Evolutionary conservation across 2,329 filamentous ascomycete species (phyloP).

Genomic region (Fusarium protoensiforme): DNA sequence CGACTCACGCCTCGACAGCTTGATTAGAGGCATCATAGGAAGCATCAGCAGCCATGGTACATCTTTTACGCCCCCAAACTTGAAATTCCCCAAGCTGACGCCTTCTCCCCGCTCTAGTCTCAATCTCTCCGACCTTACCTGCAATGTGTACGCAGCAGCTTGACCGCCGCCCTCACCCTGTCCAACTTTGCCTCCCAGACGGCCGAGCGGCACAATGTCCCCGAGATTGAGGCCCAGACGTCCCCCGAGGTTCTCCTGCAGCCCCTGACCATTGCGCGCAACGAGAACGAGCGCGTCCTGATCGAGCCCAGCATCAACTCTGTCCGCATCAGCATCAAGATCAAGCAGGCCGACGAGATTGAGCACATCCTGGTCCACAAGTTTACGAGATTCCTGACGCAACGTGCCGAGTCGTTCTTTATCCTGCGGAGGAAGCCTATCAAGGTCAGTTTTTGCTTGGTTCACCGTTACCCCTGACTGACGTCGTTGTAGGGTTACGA

Average conservation of each 20-base stretch:
- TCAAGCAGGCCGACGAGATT: conserved; percentile 99
- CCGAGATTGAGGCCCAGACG: conserved; percentile 92
- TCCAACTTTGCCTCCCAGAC: conserved; percentile 98
- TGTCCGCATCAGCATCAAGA: conserved; percentile 96
- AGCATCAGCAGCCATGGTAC: conserved; percentile 35
- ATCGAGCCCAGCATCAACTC: conserved; percentile 98
- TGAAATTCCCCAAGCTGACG: conserved; percentile 29
- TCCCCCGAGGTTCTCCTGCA: conserved; percentile 95
- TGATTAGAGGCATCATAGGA: conserved; percentile 13
- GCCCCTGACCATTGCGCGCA: conserved; percentile 88
- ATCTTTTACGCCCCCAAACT: neutral
- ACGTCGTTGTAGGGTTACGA: conserved; percentile 81
- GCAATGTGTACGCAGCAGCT: conserved; percentile 92
- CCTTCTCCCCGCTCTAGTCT: conserved; percentile 65
- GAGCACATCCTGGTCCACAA: conserved; percentile 98
- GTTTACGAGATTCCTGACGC: conserved; percentile 93
- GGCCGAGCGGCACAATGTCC: conserved; percentile 96
- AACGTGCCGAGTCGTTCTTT: conserved; percentile 89
- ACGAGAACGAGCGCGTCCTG: conserved; percentile 96
- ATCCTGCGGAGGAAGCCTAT: conserved; percentile 95
- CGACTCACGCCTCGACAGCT: conserved; percentile 8
- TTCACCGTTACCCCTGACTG: conserved; percentile 23
- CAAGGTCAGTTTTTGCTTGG: conserved; percentile 69
- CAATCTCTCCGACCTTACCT: conserved; percentile 98
- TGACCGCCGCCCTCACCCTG: conserved; percentile 87